Base-by-base conservation (phyloP, 2,329 filamentous ascomycete species). In the Knufia petricola region DNA sequence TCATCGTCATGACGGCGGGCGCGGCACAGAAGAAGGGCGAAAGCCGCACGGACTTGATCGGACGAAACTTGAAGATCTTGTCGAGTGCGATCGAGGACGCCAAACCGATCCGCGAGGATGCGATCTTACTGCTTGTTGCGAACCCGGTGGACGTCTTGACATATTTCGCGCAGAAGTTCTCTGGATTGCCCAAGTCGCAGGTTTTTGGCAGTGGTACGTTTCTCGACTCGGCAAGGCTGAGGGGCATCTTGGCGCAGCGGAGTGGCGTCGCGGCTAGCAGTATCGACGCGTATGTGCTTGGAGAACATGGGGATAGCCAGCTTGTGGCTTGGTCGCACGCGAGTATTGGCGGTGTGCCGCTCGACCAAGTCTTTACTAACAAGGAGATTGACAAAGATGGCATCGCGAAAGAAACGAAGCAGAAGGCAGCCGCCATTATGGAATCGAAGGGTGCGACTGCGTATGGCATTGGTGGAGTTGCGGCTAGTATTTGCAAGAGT, bases 61-160 rank as follows among this genome's bases (percentile, higher is more conserved):
- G 70, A 21, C 66, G 71, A 2, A 77, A 76, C 52, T 55, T 72
- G 19, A 64, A 66, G 21, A 73, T 77, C 41, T 58, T 77, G 21
- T 63, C 64, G 3, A 68, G 64, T n/a, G 69, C 73, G 12, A 65
- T 76, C 24, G 60, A 64, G 2, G 64, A 65, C 28, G 74, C 77
- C 68, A 65, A 64, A 9, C 73, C 74, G 0, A 71, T 78, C 48
- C 63, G 63, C 21, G 60, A 65, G 3, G 66, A 74, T 48, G 65
- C 73, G 0, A 69, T 78, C 26, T 57, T 77, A 0, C 60, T 78
- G 1, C 60, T 77, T 1, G 73, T 77, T 2, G 68, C 75, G 2
- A 77, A 77, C 57, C 75, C 75, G 0, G 74, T 78, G 17, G 75
- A 78, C 55, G 62, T 77, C 26, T 62, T 78, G 30, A 76, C 75